These are phyloP conservation scores for Myrica gale DNA, from an alignment of 306 rosid species.

Conservation along the genomic window DNA sequence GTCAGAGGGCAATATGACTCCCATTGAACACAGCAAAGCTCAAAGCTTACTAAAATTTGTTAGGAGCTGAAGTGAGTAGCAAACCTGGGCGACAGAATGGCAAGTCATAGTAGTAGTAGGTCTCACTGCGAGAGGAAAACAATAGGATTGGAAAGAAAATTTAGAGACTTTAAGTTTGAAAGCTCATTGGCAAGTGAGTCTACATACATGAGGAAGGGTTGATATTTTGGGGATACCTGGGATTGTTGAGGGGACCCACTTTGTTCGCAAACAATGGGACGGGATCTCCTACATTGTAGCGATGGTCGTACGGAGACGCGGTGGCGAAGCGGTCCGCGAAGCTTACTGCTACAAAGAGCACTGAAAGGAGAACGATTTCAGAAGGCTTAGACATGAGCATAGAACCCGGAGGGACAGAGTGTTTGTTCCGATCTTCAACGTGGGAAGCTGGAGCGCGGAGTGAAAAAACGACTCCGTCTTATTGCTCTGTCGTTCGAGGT, in stretches of 20 bases:
- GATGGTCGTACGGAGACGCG: constrained; percentile 48
- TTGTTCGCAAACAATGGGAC: constrained; percentile 72
- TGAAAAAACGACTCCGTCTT: no score
- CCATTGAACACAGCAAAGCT: background rate
- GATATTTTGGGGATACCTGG: constrained; percentile 50
- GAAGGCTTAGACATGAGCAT: constrained; percentile 44
- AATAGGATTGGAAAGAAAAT: background rate
- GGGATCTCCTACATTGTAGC: constrained; percentile 55
- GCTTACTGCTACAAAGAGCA: constrained; percentile 28
- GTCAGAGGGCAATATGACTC: background rate
- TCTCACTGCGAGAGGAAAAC: constrained; percentile 53
- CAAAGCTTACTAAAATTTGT: background rate
- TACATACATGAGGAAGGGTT: background rate
- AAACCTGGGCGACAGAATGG: constrained; percentile 88
- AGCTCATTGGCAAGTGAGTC: no score
- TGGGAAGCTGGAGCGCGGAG: constrained; percentile 2
- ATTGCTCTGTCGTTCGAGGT: no score
- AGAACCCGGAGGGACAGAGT: constrained; percentile 16
- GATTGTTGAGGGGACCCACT: constrained; percentile 81
- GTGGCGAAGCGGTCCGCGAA: constrained; percentile 31
- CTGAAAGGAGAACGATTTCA: constrained; percentile 30
- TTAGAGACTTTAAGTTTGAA: no score
- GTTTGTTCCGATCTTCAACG: no score
- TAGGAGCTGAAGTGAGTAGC: constrained; percentile 8
- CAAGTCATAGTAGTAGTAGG: constrained; percentile 73